Base-by-base conservation (phyloP, 2,329 filamentous ascomycete genomes). In the Cercospora brassicicola region DNA sequence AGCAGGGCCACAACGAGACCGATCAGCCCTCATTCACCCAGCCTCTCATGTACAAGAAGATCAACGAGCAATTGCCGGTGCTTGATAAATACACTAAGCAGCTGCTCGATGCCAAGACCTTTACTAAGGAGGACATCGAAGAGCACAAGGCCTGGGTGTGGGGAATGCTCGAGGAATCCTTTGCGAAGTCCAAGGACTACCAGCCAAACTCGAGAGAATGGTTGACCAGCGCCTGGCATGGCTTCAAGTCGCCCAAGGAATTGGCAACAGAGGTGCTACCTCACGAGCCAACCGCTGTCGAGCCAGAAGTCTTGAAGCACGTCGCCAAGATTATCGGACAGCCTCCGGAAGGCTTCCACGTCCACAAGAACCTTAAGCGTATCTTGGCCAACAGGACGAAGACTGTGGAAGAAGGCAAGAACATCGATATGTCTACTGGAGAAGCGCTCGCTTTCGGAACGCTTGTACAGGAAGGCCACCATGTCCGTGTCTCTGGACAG, bases 131-230 rank as follows among this genome's bases (percentile, higher is more conserved):
- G 76, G 95, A 99, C 79, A 91, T 99, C 69, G 94, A 99, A 67
- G 95, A 99, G 86, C 95, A 99, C 87, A 97, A 96, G 87, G 92
- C 96, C 81, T 99, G 95, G 95, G 95, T 98, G 68, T 99, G 94
- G 95, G 92, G 92, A 70, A 98, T 98, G 94, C 87, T 99, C 67
- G 94, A 97, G 78, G 94, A 98, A 81, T 97, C 93, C 83, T 99
- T 98, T 82, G 87, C 93, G 76, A 93, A 94, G 82, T 97, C 94
- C 82, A 98, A 96, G 83, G 94, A 99, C 77, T 99, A 99, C 83
- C 91, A 94, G 81, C 93, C 95, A 56, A 96, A 92, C 48, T 92
- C 94, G 73, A 96, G 97, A 84, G 95, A 99, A 83, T 99, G 95
- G 95, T 89, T 97, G 74, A 98, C 95, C 8, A 97, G 94, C 62